Conservation (phyloP, 2,329 filamentous ascomycete species). For the Cladosporium halotolerans region DNA sequence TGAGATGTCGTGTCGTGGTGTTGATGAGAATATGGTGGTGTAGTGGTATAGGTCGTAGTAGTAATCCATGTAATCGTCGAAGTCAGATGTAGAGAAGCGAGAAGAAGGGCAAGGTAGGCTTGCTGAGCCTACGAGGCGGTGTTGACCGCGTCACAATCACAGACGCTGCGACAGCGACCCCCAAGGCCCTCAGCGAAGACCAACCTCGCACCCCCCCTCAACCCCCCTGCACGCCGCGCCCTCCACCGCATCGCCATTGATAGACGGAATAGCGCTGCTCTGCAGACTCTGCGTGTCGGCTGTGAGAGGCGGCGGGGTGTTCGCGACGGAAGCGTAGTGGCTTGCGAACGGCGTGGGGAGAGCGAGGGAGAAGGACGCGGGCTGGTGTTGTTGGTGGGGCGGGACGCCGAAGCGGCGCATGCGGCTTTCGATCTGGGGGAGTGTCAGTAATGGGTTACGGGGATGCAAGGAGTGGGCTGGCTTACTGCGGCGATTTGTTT, state of each 20-base stretch:
- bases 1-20: neutral
- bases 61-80: conserved; percentile 6
- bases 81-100: neutral
- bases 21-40: no score
- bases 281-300: conserved; percentile 24
- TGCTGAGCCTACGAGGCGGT: no score
- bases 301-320: conserved; percentile 23
- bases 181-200: no score
- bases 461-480: conserved; percentile 42
- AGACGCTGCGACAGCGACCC: no score
- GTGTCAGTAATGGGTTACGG: conserved; percentile 19
- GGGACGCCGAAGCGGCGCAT: conserved; percentile 38
- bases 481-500: conserved; percentile 44
- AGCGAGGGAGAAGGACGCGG: neutral
- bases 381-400: conserved; percentile 13
- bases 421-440: conserved; percentile 39
- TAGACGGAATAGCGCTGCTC: conserved; percentile 23
- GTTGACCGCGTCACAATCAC: no score
- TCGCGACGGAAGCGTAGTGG: conserved; percentile 23
- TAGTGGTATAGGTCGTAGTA: neutral
- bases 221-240: conserved; percentile 17
- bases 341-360: conserved; percentile 16
- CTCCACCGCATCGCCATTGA: conserved; percentile 31
- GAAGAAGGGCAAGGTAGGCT: neutral
- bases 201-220: no score